Base-by-base conservation (phyloP, 768 basidiomycete genomes). In the Lactarius evosmus region DNA sequence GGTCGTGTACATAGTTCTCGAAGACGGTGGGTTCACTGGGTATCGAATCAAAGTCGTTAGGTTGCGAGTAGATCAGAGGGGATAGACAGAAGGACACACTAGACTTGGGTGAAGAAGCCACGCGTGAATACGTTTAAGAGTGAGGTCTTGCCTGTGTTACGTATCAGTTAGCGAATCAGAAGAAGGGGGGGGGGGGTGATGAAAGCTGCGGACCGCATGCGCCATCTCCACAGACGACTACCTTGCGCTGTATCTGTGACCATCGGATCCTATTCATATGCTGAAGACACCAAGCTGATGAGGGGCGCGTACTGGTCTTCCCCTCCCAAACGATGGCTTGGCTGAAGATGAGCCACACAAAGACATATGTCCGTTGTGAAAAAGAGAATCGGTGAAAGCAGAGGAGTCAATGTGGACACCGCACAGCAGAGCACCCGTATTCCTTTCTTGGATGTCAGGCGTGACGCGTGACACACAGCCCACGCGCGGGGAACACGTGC, bases 201-300 rank as follows among this genome's bases (percentile, higher is more conserved):
- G 60, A 16, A 55, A 38, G 46, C n/a, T 30, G 75, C 83, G 63
- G 71, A 90, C 95, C 95, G 71, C 91, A 95, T 59, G 95, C 95
- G 69, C 95, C 95, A 76, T 98, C 95, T 40, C 95, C 95, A 66
- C 95, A 89, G n/a, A 98, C 95, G 30, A 95, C 90, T 41, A 92
- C 78, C 75, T 88, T 87, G 58, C 83, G 77, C 71, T 81, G 82
- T 54, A 82, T 69, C 80, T 82, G 68, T 7, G 52, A 54, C 38
- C 12, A 32, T 34, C 30, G 41, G 44, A 56, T 7, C 32, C 12
- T 22, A 29, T 51, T 29, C 30, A 27, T 14, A 44, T 16, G 17
- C 11, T 27, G 32, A 38, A 40, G 19, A 66, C 7, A 9, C 14
- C 22, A 27, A n/a, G 30, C 5, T 3, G 33, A 38, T 4, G 1